Evolutionary conservation across 2,329 filamentous ascomycete genomes (phyloP), one percentile per base, ranked within the genome.

Genomic region (Decorospora gaudefroyi): DNA sequence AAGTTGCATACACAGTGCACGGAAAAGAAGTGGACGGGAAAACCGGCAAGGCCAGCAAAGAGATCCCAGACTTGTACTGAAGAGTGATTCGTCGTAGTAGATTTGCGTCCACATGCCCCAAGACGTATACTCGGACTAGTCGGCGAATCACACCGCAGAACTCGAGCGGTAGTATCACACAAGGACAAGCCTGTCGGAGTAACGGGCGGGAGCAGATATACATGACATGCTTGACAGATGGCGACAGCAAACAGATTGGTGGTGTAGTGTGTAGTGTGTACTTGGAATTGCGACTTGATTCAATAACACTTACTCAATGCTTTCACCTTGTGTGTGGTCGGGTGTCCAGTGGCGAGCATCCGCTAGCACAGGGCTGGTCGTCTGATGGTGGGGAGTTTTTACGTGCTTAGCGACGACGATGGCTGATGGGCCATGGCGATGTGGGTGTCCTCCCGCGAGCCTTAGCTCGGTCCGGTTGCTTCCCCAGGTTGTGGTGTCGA

Each of bases 61-160:
- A 72, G 28, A 75, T 53, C 72, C 74, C 4, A 67, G 67, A 50
- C 58, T 76, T 30, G 71, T 76, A 12, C 47, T 75, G 46, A 72
- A 67, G 55, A 71, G 62, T 33, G 65, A 57, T 7, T 62, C 57
- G 34, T 68, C 65, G 25, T 72, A 70, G 8, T 74, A 74, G 60
- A 64, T 71, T 18, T 69, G 64, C 21, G 71, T 75, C 35, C 72
- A 75, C 38, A 74, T 74, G 59, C 68, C 72, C 3, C 70, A 74
- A 13, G 68, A 65, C 21, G 70, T 72, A 37, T 74, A 69, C 46
- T 75, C 73, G 47, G 72, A 72, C 32, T 72, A 61, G 40, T 28
- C n/a, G 10, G 34, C 16, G 6, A 6, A 23, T 23, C 21, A 6
- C 21, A 23, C n/a, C n/a, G n/a, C n/a, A n/a, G n/a, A n/a, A n/a